Evolutionary conservation across 768 basidiomycete genomes (phyloP).

Genomic region (Suillus paluster): DNA sequence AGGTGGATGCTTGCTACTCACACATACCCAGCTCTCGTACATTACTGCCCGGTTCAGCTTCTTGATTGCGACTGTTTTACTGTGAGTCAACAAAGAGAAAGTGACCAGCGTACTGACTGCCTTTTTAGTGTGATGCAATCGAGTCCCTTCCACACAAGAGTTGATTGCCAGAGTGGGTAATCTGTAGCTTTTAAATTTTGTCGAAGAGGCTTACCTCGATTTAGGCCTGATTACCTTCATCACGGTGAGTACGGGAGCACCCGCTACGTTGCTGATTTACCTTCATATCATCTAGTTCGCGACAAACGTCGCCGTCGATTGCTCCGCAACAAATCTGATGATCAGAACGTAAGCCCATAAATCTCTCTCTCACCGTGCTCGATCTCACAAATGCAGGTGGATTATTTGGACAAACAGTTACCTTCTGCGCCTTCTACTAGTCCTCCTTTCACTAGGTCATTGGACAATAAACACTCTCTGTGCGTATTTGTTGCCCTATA

Average conservation of each 20-base stretch:
- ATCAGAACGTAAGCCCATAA: not conserved
- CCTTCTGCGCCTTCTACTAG: not conserved
- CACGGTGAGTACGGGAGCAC: not conserved
- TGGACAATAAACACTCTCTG: not conserved
- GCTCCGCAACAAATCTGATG: conserved; percentile 3
- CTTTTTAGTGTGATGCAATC: not conserved
- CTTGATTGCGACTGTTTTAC: not conserved
- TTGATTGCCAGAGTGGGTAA: not conserved
- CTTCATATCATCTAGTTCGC: not conserved
- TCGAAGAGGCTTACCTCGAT: not conserved
- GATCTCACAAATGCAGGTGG: conserved; percentile 1
- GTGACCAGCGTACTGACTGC: not conserved
- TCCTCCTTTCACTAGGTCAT: conserved; percentile 1
- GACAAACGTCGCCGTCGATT: not conserved
- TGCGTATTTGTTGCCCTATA: not conserved
- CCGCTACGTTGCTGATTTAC: too few relatives aligned
- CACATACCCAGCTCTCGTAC: not conserved
- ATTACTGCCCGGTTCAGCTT: not conserved
- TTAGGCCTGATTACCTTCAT: not conserved
- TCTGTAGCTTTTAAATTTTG: not conserved
- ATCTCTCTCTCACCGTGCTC: not conserved
- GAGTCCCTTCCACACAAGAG: not conserved
- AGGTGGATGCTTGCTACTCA: not conserved
- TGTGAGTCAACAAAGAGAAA: not conserved
- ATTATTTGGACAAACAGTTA: conserved; percentile 1